Percentiles rank a stretch among this genome's conserved stretches.
These are phyloP conservation scores for Hysterium pulicare DNA, from an alignment of 2,329 filamentous ascomycete genomes.

Conservation along the genomic window DNA sequence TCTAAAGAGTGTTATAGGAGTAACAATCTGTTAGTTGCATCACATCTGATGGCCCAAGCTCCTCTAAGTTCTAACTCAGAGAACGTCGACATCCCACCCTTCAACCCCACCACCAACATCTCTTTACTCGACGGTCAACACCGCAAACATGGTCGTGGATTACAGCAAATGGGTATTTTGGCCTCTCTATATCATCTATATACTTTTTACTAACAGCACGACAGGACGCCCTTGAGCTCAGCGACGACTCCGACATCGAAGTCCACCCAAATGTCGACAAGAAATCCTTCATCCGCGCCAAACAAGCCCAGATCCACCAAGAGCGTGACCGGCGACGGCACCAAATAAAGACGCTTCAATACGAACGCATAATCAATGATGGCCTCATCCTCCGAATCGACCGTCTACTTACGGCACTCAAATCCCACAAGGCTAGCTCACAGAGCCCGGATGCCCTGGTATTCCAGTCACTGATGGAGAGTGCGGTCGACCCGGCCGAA, in stretches of 20 bases:
- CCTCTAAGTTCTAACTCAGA: too few relatives aligned
- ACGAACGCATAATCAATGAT: conserved; percentile 90
- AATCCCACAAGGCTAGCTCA: conserved; percentile 64
- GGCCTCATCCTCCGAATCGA: conserved; percentile 82
- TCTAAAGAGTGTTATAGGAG: too few relatives aligned
- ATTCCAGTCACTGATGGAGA: conserved; percentile 86
- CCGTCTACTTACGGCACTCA: conserved; percentile 69
- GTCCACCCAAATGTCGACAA: conserved; percentile 99
- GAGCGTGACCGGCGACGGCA: conserved; percentile 80
- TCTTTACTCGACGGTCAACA: conserved; percentile 1
- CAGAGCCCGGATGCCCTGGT: conserved; percentile 68
- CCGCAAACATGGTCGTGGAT: conserved; percentile 54
- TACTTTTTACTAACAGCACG: too few relatives aligned
- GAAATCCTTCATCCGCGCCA: conserved; percentile 94
- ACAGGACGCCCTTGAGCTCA: conserved; percentile 90
- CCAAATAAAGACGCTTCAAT: conserved; percentile 87
- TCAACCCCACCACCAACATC: too few relatives aligned
- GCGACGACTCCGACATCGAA: conserved; percentile 96
- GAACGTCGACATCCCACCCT: too few relatives aligned
- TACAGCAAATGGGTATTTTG: conserved; percentile 71
- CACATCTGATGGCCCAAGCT: too few relatives aligned
- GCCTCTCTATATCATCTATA: too few relatives aligned
- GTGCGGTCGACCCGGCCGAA: conserved; percentile 60
- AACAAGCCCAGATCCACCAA: conserved; percentile 95
- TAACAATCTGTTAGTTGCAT: too few relatives aligned